Conservation (phyloP, 169 alveolate species). For the Eimeria praecox region DNA sequence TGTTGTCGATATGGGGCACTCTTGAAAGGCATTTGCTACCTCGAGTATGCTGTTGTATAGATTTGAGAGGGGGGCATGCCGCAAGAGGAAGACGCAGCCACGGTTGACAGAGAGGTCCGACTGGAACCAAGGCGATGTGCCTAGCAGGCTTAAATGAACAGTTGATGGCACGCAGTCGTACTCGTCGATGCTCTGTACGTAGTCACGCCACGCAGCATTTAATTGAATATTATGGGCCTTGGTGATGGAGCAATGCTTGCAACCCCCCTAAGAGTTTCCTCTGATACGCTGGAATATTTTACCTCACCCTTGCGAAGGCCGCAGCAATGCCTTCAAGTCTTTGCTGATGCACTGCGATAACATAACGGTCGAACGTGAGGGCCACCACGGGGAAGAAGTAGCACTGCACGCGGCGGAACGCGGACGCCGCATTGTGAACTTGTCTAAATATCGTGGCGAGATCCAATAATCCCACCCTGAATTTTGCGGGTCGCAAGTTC, state of each 20-base stretch:
- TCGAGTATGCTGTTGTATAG: slow-evolving; percentile 52
- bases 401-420: slow-evolving; percentile 61
- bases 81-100: slow-evolving; percentile 53
- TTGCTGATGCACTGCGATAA: slow-evolving; percentile 31
- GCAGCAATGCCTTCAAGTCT: slow-evolving; percentile 42
- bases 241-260: neutral
- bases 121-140: slow-evolving; percentile 48
- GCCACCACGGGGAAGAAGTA: slow-evolving; percentile 59
- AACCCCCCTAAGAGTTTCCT: neutral
- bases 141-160: slow-evolving; percentile 3
- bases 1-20: slow-evolving; percentile 39
- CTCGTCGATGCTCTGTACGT: slow-evolving; percentile 62
- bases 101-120: slow-evolving; percentile 28
- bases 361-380: slow-evolving; percentile 32
- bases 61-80: slow-evolving; percentile 58
- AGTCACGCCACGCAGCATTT: neutral
- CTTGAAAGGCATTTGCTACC: slow-evolving; percentile 31
- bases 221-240: neutral
- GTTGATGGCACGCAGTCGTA: slow-evolving; percentile 34
- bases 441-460: slow-evolving; percentile 65
- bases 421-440: slow-evolving; percentile 35
- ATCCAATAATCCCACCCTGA: slow-evolving; percentile 40
- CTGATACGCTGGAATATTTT: neutral
- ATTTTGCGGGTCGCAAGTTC: neutral
- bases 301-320: slow-evolving; percentile 54